Base-by-base conservation (phyloP, 2,329 filamentous ascomycete species). In the Sporothrix brasiliensis region DNA sequence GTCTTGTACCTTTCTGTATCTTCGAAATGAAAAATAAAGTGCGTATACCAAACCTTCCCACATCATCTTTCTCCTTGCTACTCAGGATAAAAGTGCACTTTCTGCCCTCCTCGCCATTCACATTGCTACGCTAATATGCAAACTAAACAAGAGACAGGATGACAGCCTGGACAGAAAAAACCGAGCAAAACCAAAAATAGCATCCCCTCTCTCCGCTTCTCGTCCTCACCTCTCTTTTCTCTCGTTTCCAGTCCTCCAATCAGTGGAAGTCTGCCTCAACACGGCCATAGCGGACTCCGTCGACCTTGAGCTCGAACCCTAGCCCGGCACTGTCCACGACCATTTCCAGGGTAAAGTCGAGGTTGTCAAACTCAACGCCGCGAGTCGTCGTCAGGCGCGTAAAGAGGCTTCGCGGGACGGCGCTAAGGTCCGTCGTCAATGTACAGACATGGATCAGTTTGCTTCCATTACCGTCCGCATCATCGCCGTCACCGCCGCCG, bases 271-370 rank as follows among this genome's bases (percentile, higher is more conserved):
- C 91, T 0, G 91, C 91, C 76, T 92, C 89, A 1, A 94, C 92
- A 72, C 88, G 84, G 10, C 91, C 92, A 79, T 94, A 94, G 73
- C 90, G 83, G 19, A 92, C 88, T 0, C 91, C 91, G 76, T 93
- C 91, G 14, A 94, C 91, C 79, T 91, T 91, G 68, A 94, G 80
- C 80, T 94, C 91, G 78, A 94, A 94, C 2, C 90, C 87, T 71
- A 94, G 75, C 1, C 91, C 90, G 0, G 91, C 91, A 75, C 89
- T 92, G 76, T 93, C 89, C 56, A 94, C 91, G 74, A 90, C 89
- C 91, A 94, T 93, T 81, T 93, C 91, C 6, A 94, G 85, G 13
- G 91, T 92, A 72, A 94, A 94, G 77, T 94, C 91, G 41, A 94
- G 81, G 73, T 93, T 93, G 75, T 93, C 90, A 79, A 94, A 94